These are phyloP conservation scores for Aspergillus indologenus DNA, from an alignment of 495 filamentous ascomycete species.

Conservation along the genomic window DNA sequence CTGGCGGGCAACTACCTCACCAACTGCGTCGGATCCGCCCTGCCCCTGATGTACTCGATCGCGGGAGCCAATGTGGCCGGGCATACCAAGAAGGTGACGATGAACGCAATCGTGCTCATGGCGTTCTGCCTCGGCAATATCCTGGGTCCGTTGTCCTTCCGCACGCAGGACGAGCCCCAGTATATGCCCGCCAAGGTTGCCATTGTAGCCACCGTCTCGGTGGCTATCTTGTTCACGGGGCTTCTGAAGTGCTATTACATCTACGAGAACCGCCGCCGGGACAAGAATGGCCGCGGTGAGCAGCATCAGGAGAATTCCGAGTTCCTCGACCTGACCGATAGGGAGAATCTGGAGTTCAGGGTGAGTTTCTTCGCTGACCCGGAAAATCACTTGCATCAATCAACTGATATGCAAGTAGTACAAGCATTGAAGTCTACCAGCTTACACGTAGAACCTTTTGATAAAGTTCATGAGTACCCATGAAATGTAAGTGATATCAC, in stretches of 20 bases:
- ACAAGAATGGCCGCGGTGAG: conserved; percentile 17
- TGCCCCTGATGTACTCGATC: conserved; percentile 43
- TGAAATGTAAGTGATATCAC: too few relatives aligned
- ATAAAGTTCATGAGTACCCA: too few relatives aligned
- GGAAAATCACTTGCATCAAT: background rate
- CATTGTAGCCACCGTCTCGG: conserved; percentile 47
- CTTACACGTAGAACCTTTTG: too few relatives aligned
- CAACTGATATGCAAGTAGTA: background rate
- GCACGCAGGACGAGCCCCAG: conserved; percentile 34
- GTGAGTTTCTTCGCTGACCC: background rate
- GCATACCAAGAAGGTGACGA: conserved; percentile 53
- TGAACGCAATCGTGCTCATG: conserved; percentile 54
- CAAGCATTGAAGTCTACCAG: conserved; percentile 1
- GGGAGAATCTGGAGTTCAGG: conserved; percentile 32
- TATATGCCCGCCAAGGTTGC: conserved; percentile 64
- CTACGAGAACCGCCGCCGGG: conserved; percentile 44
- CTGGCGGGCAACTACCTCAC: conserved; percentile 41
- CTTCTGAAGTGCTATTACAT: conserved; percentile 42
- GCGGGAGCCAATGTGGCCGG: conserved; percentile 45
- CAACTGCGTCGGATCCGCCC: conserved; percentile 35
- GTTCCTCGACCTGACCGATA: conserved; percentile 40
- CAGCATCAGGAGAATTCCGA: conserved; percentile 25
- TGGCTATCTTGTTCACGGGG: conserved; percentile 34
- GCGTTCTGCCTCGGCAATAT: conserved; percentile 63
- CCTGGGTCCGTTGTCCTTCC: conserved; percentile 54